Percentiles rank a stretch among this genome's conserved stretches.
These are phyloP conservation scores for Amylocarpus encephaloides DNA, from an alignment of 2,329 filamentous ascomycete species.

Conservation along the genomic window DNA sequence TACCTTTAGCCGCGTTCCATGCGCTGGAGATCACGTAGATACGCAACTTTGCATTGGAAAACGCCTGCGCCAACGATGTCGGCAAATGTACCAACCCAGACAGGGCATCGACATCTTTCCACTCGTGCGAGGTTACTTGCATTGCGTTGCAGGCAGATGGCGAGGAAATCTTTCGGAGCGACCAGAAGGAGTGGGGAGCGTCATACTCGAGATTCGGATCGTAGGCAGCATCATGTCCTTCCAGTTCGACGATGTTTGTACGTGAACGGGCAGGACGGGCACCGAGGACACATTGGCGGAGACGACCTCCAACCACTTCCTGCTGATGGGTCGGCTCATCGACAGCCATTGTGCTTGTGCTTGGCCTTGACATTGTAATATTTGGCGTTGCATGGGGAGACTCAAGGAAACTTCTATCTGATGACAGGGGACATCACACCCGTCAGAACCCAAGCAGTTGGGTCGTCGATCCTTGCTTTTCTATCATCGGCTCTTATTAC, in stretches of 20 bases:
- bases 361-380: too few relatives aligned
- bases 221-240: not conserved
- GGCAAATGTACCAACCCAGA: conserved; percentile 1
- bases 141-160: not conserved
- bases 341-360: too few relatives aligned
- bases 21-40: conserved; percentile 2
- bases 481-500: conserved; percentile 1
- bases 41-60: not conserved
- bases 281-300: not conserved
- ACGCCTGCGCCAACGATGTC: not conserved
- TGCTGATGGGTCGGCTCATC: not conserved
- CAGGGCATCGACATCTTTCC: not conserved
- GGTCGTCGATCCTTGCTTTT: conserved; percentile 3
- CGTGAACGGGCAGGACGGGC: not conserved
- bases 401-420: not conserved
- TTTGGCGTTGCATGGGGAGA: too few relatives aligned
- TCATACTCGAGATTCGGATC: not conserved
- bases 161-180: not conserved
- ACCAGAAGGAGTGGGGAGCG: not conserved
- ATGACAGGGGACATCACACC: not conserved
- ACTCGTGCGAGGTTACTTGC: conserved; percentile 3
- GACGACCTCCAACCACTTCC: not conserved
- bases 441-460: conserved; percentile 1
- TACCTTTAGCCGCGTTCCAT: conserved; percentile 8
- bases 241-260: not conserved